Percentiles rank a stretch among this genome's conserved stretches.
phyloP scores from a whole-genome alignment of 2,329 filamentous ascomycete species.

The Diplodia intermedia region DNA sequence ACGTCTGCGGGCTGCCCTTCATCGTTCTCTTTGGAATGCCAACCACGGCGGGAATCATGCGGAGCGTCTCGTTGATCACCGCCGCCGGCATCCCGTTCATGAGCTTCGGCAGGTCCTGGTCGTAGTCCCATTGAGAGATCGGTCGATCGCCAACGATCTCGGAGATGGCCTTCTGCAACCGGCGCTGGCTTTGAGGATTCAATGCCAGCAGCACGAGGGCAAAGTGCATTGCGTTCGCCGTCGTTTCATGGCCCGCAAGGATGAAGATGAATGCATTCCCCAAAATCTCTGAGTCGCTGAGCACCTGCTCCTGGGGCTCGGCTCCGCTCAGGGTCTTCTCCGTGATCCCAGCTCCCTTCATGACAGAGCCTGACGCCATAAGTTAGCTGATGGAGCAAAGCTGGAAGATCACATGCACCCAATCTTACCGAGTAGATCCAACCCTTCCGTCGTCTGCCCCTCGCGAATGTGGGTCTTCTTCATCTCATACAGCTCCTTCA shows the following conservation, averaged over 20 bases:
- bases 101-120: slow-evolving; percentile 68
- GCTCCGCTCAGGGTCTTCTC: slow-evolving; percentile 34
- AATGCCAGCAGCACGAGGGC: slow-evolving; percentile 71
- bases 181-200: slow-evolving; percentile 67
- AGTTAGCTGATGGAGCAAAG: slow-evolving; percentile 46
- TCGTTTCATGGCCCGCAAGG: slow-evolving; percentile 81
- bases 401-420: slow-evolving; percentile 26
- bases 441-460: slow-evolving; percentile 50
- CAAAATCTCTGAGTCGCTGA: slow-evolving; percentile 71
- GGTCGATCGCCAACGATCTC: slow-evolving; percentile 66
- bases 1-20: slow-evolving; percentile 57
- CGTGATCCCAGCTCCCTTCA: slow-evolving; percentile 45
- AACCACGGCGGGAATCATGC: slow-evolving; percentile 73
- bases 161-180: slow-evolving; percentile 73
- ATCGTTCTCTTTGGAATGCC: slow-evolving; percentile 72
- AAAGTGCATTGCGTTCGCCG: slow-evolving; percentile 77
- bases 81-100: slow-evolving; percentile 75
- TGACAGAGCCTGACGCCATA: slow-evolving; percentile 43
- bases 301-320: slow-evolving; percentile 43
- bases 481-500: slow-evolving; percentile 70
- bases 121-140: slow-evolving; percentile 72
- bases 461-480: slow-evolving; percentile 60
- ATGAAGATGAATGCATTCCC: slow-evolving; percentile 71
- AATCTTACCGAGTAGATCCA: slow-evolving; percentile 61
- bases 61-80: slow-evolving; percentile 78